Evolutionary conservation across 2,329 filamentous ascomycete species (phyloP).

Genomic region (Arthrobotrys iridis): DNA sequence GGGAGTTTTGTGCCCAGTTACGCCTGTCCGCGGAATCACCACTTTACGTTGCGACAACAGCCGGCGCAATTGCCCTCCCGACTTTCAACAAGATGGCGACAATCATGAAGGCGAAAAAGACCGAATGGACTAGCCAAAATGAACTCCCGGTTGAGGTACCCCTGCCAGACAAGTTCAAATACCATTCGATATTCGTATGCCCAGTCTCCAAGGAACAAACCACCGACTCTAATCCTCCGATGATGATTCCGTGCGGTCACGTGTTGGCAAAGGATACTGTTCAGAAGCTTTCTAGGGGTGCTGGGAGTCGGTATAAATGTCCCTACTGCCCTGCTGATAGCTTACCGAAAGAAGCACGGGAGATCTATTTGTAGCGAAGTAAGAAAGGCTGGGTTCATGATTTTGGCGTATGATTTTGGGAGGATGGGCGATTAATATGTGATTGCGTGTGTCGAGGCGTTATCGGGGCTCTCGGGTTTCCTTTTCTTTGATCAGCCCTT

Average conservation of each 20-base stretch:
- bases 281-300: constrained; percentile 76
- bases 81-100: constrained; percentile 86
- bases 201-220: constrained; percentile 97
- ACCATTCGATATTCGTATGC: constrained; percentile 97
- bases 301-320: constrained; percentile 79
- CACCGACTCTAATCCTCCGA: constrained; percentile 89
- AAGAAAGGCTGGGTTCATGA: neutral
- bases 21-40: constrained; percentile 91
- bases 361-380: constrained; percentile 72
- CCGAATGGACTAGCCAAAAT: constrained; percentile 91
- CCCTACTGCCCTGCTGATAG: constrained; percentile 83
- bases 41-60: constrained; percentile 90
- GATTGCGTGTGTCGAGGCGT: constrained; percentile 32
- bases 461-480: constrained; percentile 13
- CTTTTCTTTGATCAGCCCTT: neutral
- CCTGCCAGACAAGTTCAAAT: constrained; percentile 73
- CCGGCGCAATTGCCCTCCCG: constrained; percentile 89
- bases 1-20: constrained; percentile 92
- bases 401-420: constrained; percentile 18
- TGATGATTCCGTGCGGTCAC: constrained; percentile 96
- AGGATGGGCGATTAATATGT: neutral
- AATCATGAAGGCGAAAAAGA: constrained; percentile 87
- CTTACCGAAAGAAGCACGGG: constrained; percentile 76
- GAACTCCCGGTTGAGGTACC: constrained; percentile 84
- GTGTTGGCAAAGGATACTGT: constrained; percentile 88